phyloP scores from a whole-genome alignment of 306 rosid species.

The Cercis canadensis region DNA sequence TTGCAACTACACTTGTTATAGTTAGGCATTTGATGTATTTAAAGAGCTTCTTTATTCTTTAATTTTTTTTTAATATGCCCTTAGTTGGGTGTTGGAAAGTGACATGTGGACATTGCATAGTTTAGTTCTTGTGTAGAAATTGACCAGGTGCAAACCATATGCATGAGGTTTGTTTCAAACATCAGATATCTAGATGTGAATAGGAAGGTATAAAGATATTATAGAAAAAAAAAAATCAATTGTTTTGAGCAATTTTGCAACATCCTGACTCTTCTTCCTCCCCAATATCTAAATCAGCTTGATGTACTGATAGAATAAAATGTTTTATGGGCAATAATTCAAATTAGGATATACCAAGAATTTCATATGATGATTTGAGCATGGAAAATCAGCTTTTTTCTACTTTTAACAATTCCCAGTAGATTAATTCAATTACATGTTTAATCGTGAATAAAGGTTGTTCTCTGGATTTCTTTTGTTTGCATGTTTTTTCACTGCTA shows the following conservation, averaged over 20 bases:
- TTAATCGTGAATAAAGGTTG: too few species aligned
- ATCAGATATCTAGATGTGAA: conserved; percentile 1
- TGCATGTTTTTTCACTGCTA: too few species aligned
- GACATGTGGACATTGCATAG: not conserved
- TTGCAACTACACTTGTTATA: not conserved
- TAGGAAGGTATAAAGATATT: conserved; percentile 3
- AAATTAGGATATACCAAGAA: too few species aligned
- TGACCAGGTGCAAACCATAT: not conserved
- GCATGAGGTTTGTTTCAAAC: not conserved
- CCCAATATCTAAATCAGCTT: not conserved
- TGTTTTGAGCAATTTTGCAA: not conserved
- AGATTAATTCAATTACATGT: too few species aligned
- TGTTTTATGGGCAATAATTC: not conserved
- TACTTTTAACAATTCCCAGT: too few species aligned
- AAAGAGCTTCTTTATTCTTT: conserved; percentile 19
- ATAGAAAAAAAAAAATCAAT: not conserved
- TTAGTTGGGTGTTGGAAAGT: conserved; percentile 24
- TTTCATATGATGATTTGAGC: too few species aligned
- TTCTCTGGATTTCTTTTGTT: too few species aligned
- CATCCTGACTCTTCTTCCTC: not conserved
- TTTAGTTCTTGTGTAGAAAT: not conserved
- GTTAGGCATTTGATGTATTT: not conserved
- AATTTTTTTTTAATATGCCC: conserved; percentile 8
- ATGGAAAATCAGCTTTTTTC: too few species aligned
- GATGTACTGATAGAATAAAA: not conserved